Evolutionary conservation across 768 basidiomycete genomes (phyloP).

Genomic region (Termitomyces sp.): DNA sequence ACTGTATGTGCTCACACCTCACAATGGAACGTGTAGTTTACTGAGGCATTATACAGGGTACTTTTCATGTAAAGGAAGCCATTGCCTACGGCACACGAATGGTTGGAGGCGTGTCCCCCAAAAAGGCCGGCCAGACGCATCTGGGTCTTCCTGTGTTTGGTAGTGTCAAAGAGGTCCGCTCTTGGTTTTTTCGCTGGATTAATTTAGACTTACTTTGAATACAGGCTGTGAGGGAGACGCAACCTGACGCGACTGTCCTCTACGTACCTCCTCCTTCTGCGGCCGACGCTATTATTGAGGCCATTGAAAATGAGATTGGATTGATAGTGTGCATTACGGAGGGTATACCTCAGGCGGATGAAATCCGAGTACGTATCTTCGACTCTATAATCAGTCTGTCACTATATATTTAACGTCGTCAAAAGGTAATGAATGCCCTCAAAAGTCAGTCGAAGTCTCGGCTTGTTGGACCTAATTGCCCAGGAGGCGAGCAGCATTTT

Average conservation of each 20-base stretch:
- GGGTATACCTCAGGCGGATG: constrained; percentile 96
- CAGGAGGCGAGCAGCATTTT: constrained; percentile 51
- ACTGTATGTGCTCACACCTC: constrained; percentile 52
- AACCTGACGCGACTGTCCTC: constrained; percentile 92
- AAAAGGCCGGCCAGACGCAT: constrained; percentile 95
- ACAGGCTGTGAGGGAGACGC: constrained; percentile 81
- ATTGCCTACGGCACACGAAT: constrained; percentile 94
- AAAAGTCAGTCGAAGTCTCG: constrained; percentile 92
- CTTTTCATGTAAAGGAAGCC: constrained; percentile 94
- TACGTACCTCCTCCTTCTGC: constrained; percentile 98
- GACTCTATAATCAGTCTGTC: background rate
- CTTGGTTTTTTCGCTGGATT: background rate
- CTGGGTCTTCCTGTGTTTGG: constrained; percentile 95
- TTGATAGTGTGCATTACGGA: constrained; percentile 99
- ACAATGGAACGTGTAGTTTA: background rate
- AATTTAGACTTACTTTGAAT: background rate
- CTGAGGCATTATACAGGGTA: constrained; percentile 53
- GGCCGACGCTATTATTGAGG: constrained; percentile 97
- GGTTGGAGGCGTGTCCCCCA: constrained; percentile 96
- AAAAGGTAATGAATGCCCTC: constrained; percentile 87
- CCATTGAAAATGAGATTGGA: constrained; percentile 96
- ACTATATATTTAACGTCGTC: background rate
- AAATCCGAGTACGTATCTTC: constrained; percentile 70
- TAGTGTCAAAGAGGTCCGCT: constrained; percentile 78
- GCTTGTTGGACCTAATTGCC: constrained; percentile 98